Evolutionary conservation across 2,329 filamentous ascomycete genomes (phyloP).

Genomic region (Fusarium sp.): DNA sequence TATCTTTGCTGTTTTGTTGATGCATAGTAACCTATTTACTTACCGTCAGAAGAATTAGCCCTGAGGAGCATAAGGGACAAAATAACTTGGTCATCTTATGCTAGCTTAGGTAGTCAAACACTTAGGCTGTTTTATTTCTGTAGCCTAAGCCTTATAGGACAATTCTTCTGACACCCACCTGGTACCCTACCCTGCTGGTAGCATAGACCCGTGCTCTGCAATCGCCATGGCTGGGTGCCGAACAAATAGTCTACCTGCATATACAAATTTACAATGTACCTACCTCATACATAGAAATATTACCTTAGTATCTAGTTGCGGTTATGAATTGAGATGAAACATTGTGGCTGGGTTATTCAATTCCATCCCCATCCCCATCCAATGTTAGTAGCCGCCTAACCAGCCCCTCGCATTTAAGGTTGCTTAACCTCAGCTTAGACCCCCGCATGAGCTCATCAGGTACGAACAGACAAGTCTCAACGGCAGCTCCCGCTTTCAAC

Average conservation of each 20-base stretch:
- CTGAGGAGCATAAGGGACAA: too few species aligned
- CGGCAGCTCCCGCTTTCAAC: constrained; percentile 25
- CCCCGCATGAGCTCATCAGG: constrained; percentile 21
- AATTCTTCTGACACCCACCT: too few species aligned
- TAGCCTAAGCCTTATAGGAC: too few species aligned
- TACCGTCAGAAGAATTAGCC: too few species aligned
- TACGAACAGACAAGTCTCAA: constrained; percentile 4
- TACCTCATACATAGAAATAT: neutral
- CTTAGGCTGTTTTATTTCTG: too few species aligned
- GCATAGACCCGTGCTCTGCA: too few species aligned
- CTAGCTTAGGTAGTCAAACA: too few species aligned
- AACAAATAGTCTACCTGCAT: neutral
- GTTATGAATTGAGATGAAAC: neutral
- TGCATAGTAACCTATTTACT: neutral
- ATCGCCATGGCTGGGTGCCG: too few species aligned
- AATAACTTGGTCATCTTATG: too few species aligned
- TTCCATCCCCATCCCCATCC: neutral
- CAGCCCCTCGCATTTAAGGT: constrained; percentile 20
- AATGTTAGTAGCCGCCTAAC: neutral
- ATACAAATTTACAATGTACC: neutral
- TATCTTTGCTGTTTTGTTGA: neutral
- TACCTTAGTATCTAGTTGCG: neutral
- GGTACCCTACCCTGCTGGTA: too few species aligned
- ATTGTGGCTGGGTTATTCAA: neutral
- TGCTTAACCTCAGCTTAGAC: constrained; percentile 5